Percentiles rank a stretch among this genome's conserved stretches.
Evolutionary conservation across 768 basidiomycete species (phyloP).

Genomic region (Phlegmacium glaucopus): DNA sequence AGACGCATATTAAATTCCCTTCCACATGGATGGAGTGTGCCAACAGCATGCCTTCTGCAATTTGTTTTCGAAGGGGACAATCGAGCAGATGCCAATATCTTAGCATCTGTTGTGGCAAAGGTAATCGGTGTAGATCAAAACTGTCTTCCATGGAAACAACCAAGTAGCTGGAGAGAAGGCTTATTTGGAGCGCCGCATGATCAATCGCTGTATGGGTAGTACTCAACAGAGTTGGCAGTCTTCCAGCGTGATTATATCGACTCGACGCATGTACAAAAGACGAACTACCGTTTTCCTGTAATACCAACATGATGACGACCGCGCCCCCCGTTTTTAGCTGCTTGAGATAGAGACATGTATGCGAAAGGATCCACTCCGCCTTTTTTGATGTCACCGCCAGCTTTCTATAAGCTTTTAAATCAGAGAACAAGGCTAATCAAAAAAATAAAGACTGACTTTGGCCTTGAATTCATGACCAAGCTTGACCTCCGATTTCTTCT

Average conservation of each 20-base stretch:
- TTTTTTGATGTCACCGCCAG: constrained; percentile 91
- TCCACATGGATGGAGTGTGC: constrained; percentile 44
- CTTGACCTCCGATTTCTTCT: constrained; percentile 44
- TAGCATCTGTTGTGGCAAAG: constrained; percentile 53
- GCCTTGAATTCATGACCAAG: constrained; percentile 93
- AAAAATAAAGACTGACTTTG: constrained; percentile 62
- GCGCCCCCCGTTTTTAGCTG: constrained; percentile 58
- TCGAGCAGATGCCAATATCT: constrained; percentile 59
- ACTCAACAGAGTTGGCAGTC: neutral
- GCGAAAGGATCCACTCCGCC: constrained; percentile 89
- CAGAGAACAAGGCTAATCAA: constrained; percentile 1
- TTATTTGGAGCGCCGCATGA: constrained; percentile 75
- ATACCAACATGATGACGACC: constrained; percentile 44
- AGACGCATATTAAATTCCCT: constrained; percentile 61
- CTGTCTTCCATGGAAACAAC: constrained; percentile 52
- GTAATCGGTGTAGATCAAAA: constrained; percentile 36
- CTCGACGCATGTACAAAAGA: constrained; percentile 5
- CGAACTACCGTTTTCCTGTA: constrained; percentile 52
- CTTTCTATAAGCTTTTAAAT: constrained; percentile 56
- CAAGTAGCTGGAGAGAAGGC: constrained; percentile 63
- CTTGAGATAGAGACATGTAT: constrained; percentile 82
- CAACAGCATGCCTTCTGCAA: constrained; percentile 59
- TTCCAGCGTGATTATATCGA: too few relatives aligned
- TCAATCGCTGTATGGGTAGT: constrained; percentile 66
- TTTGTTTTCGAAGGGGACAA: constrained; percentile 87